phyloP scores from a whole-genome alignment of 164 flowering plant genomes.

The Aristolochia californica region DNA sequence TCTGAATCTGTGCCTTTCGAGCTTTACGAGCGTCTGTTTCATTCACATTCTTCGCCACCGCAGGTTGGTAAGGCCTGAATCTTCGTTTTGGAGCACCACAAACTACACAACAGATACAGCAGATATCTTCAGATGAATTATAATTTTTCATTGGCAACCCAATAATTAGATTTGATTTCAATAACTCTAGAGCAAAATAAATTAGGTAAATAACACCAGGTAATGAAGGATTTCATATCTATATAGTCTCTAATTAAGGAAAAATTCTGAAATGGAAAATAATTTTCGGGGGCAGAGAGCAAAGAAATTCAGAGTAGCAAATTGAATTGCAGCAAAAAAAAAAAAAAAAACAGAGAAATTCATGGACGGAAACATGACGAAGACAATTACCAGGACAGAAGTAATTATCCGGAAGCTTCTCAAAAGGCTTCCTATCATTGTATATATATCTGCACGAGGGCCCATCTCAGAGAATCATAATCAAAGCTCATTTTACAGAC shows the following conservation, averaged over 20 bases:
- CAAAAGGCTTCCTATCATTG: constrained; percentile 87
- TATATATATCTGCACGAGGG: constrained; percentile 71
- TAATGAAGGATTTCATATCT: no score
- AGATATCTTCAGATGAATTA: not conserved
- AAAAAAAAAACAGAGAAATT: not conserved
- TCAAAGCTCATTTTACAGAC: not conserved
- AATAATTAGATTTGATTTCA: no score
- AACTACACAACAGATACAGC: constrained; percentile 32
- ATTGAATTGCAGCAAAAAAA: not conserved
- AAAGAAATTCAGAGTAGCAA: no score
- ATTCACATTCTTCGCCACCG: constrained; percentile 58
- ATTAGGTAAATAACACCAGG: no score
- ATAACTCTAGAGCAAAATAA: no score
- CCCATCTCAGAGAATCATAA: not conserved
- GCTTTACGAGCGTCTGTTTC: constrained; percentile 53
- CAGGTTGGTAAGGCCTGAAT: constrained; percentile 56
- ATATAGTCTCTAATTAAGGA: no score
- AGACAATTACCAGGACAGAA: constrained; percentile 87
- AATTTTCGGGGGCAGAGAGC: no score
- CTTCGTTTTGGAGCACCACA: constrained; percentile 96
- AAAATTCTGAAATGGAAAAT: no score
- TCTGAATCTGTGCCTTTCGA: constrained; percentile 62
- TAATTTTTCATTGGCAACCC: no score
- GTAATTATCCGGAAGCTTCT: constrained; percentile 70
- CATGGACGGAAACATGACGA: not conserved